These are phyloP conservation scores for Cryptococcus maquisensis DNA, from an alignment of 1,284 basidiomycete genomes.

Conservation along the genomic window DNA sequence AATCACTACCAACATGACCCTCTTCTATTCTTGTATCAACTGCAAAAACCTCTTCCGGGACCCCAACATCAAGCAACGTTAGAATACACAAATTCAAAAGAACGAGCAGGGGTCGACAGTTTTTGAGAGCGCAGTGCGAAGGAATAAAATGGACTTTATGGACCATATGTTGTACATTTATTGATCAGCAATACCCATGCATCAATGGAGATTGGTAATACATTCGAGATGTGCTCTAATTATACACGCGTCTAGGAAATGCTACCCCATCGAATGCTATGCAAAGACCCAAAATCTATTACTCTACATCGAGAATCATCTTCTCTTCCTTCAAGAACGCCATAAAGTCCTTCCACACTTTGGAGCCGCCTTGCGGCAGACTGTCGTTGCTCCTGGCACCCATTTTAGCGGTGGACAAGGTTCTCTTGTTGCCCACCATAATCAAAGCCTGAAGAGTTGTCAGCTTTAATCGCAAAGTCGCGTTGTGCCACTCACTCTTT, in stretches of 20 bases:
- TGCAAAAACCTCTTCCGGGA: constrained; percentile 76
- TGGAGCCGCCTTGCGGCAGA: constrained; percentile 33
- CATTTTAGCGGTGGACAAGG: constrained; percentile 53
- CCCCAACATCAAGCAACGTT: constrained; percentile 48
- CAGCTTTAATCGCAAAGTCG: not conserved
- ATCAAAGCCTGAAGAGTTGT: constrained; percentile 48
- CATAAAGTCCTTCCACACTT: constrained; percentile 41
- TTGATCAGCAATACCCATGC: not conserved
- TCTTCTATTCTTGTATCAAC: constrained; percentile 87
- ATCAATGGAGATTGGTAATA: not conserved
- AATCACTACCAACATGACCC: constrained; percentile 71
- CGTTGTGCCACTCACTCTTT: constrained; percentile 55
- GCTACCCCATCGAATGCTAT: not conserved
- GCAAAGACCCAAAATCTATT: not conserved
- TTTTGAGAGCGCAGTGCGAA: not conserved
- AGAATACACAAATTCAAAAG: not conserved
- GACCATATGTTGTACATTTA: not conserved
- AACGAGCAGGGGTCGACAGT: not conserved
- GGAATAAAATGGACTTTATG: not conserved
- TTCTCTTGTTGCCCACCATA: constrained; percentile 70
- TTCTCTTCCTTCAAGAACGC: constrained; percentile 22
- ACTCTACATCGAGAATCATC: constrained; percentile 27
- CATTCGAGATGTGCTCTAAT: not conserved
- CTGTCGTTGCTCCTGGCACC: constrained; percentile 17
- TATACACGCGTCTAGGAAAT: not conserved